phyloP scores from a whole-genome alignment of 2,329 filamentous ascomycete genomes.

The Sordariomycetes sp. region DNA sequence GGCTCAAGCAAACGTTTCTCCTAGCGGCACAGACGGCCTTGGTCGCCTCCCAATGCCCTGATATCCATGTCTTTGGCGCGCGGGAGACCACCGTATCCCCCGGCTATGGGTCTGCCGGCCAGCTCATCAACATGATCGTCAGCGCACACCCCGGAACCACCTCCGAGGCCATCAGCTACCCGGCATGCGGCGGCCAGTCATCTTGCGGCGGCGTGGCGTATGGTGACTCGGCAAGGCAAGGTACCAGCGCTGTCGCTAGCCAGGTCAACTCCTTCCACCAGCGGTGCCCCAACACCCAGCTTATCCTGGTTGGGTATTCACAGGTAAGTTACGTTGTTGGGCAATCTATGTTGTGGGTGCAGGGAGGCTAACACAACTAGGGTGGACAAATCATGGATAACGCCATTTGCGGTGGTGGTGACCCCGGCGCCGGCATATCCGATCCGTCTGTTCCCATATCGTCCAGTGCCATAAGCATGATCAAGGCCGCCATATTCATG shows the following conservation, averaged over 20 bases:
- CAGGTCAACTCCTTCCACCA: conserved; percentile 48
- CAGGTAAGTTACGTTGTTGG: conserved; percentile 27
- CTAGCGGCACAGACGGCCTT: neutral
- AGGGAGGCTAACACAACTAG: conserved; percentile 16
- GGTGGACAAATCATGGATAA: conserved; percentile 56
- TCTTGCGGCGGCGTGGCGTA: conserved; percentile 23
- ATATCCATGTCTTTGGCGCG: conserved; percentile 33
- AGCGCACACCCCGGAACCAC: conserved; percentile 37
- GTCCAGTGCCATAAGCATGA: conserved; percentile 35
- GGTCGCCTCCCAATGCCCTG: conserved; percentile 18
- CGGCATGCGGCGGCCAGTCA: conserved; percentile 51
- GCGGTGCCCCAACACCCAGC: conserved; percentile 43
- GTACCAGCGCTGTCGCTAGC: conserved; percentile 45
- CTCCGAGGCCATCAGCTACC: conserved; percentile 44
- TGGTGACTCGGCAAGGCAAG: conserved; percentile 44
- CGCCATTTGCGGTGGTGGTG: conserved; percentile 49
- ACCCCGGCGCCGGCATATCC: conserved; percentile 29
- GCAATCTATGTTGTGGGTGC: neutral
- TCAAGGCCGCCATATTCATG: conserved; percentile 57
- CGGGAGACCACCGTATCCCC: conserved; percentile 36
- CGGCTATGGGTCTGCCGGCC: conserved; percentile 39
- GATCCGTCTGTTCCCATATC: conserved; percentile 30
- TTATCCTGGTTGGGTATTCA: conserved; percentile 53
- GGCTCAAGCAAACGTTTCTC: neutral
- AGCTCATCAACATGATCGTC: conserved; percentile 38